A percentile compares a stretch with the other conserved stretches of the same genome.
Conservation (phyloP, 2,329 filamentous ascomycete genomes). For the Cladophialophora bantiana region DNA sequence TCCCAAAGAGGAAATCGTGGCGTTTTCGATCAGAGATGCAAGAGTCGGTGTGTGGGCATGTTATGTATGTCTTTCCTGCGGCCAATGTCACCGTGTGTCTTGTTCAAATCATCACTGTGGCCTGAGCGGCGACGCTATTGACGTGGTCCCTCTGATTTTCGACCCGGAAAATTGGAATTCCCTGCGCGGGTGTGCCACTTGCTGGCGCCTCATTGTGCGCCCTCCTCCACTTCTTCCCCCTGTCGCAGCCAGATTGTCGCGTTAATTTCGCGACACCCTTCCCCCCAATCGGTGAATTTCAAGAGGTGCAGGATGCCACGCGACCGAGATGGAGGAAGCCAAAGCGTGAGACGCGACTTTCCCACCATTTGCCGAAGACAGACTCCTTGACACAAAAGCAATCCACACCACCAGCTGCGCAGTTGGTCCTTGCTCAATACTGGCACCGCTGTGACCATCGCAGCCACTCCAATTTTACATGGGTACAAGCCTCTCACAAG, state of each 20-base stretch:
- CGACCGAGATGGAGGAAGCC: slow-evolving; percentile 28
- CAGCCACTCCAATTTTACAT: slow-evolving; percentile 20
- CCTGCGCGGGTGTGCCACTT: background rate
- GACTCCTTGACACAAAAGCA: slow-evolving; percentile 30
- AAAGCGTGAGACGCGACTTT: slow-evolving; percentile 27
- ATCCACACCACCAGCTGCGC: slow-evolving; percentile 10
- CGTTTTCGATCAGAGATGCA: background rate
- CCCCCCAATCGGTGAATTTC: slow-evolving; percentile 35
- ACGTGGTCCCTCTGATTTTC: background rate
- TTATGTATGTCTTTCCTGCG: no score
- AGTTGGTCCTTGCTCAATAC: slow-evolving; percentile 20
- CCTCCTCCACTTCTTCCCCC: background rate
- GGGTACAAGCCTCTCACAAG: slow-evolving; percentile 10
- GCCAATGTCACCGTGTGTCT: background rate
- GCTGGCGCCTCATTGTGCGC: background rate
- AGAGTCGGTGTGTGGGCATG: background rate
- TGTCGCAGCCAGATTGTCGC: slow-evolving; percentile 34
- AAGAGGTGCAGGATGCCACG: slow-evolving; percentile 26
- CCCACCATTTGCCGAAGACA: slow-evolving; percentile 14
- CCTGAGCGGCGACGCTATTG: background rate
- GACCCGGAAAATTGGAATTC: background rate
- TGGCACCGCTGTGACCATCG: background rate
- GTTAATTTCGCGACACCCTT: slow-evolving; percentile 36
- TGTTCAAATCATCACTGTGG: background rate
- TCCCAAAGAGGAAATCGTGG: background rate